Evolutionary conservation across 2,329 filamentous ascomycete genomes (phyloP), one percentile per base, ranked within the genome.

Genomic region (Trichoderma cornu-damae): DNA sequence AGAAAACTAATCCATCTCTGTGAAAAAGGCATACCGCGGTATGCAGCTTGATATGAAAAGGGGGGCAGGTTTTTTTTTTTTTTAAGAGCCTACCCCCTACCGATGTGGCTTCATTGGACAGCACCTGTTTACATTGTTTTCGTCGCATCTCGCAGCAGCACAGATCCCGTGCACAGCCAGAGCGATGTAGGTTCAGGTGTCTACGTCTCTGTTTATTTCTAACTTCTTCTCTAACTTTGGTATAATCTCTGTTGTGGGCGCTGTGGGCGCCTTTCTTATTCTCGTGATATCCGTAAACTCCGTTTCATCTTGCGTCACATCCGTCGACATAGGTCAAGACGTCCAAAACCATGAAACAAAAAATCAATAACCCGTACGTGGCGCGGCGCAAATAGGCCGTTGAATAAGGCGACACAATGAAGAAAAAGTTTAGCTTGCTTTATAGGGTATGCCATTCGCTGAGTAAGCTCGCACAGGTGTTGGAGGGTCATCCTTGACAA

Each of bases 401-500:
- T 34, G 11, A 30, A 9, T 28, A 37, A n/a, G 22, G 16, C 30
- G 22, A 38, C 7, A 7, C 16, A n/a, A n/a, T 20, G 12, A 26
- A 7, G 20, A 24, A 34, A 16, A 44, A 46, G 24, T 26, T 51
- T 12, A 51, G 37, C 38, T 57, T 20, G 54, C 38, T 34, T 58
- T 58, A 12, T 53, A 42, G 5, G 49, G 35, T 28, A 44, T 59
- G 61, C 57, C 61, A 20, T 60, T 49, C 7, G 59, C 57, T 12
- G 61, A 59, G 24, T 57, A 63, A 11, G 62, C 57, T 11, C 68
- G 65, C 9, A 64, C 63, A 6, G 64, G 60, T 9, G 61, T 54
- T 24, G 69, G 61, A 7, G 71, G 71, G 32, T 72, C 68, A 50
- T 73, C 71, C 49, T 66, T 66, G 59, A 68, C 65, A 28, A 66